Evolutionary conservation across 1,139 yeast species (phyloP).

Genomic region (Sugiyamaella xylanicola): DNA sequence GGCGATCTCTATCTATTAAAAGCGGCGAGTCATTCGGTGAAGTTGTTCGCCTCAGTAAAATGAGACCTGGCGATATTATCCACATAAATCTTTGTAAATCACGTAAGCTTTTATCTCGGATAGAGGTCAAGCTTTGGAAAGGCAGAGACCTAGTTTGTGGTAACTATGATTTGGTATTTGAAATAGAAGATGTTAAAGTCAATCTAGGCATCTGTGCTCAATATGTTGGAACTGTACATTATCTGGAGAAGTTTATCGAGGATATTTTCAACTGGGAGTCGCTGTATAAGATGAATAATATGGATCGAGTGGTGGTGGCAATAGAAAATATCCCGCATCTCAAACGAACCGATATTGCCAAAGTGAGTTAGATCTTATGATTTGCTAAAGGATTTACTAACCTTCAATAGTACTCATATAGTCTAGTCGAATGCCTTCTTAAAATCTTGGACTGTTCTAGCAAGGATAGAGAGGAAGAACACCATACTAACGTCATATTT

Average conservation of each 20-base stretch:
- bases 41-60: conserved; percentile 59
- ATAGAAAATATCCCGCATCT: conserved; percentile 6
- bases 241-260: conserved; percentile 61
- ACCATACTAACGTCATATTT: neutral
- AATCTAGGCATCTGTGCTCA: conserved; percentile 51
- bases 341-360: conserved; percentile 8
- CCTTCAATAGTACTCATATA: conserved; percentile 5
- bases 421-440: conserved; percentile 9
- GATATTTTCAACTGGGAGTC: conserved; percentile 59
- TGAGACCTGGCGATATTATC: conserved; percentile 59
- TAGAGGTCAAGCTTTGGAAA: conserved; percentile 41
- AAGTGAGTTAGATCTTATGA: conserved; percentile 4
- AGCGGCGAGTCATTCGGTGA: conserved; percentile 78
- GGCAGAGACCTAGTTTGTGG: conserved; percentile 36
- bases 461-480: neutral
- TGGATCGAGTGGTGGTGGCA: conserved; percentile 27
- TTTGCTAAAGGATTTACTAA: neutral
- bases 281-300: conserved; percentile 42
- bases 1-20: conserved; percentile 80
- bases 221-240: conserved; percentile 71
- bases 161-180: conserved; percentile 27
- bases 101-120: conserved; percentile 63
- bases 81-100: conserved; percentile 63
- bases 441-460: neutral
- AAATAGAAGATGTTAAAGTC: conserved; percentile 31